Evolutionary conservation across 306 rosid genomes (phyloP), one percentile per base, ranked within the genome.

Genomic region (Lathyrus oleraceus): DNA sequence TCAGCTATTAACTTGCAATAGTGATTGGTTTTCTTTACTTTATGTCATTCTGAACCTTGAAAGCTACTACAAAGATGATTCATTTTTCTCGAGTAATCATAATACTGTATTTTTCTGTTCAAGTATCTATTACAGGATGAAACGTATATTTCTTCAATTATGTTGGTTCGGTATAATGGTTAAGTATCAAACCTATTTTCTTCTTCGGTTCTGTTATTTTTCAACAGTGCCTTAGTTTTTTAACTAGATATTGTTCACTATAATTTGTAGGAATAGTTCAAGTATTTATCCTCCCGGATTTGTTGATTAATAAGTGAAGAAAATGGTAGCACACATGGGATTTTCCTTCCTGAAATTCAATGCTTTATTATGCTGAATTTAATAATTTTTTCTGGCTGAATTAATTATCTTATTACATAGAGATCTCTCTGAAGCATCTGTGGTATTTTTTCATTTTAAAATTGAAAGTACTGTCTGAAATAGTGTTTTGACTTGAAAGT

Each of bases 181-280:
- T n/a, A 67, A 67, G 16, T 35, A 45, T 17, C 8, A 7, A 48
- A 16, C 14, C 36, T 60, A 8, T 25, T 12, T 57, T 57, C 4
- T 8, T 64, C 10, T 13, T 42, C 8, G 10, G 72, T 39, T 8
- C 11, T 28, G 8, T 19, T 19, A 19, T 51, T 51, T 51, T 47
- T 47, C 8, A 6, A 47, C 10, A 15, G 53, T 6, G 21, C 21
- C 52, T 47, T 35, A 67, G 10, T 21, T 17, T 61, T 36, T 40
- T 8, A 8, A 70, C 44, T 57, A 16, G 67, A 57, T n/a, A 47
- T 47, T 72, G 69, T 45, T 59, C n/a, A 30, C 14, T 70, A 43
- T 14, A 23, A 21, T 13, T 56, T 25, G 19, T 70, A 58, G 30
- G 44, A 70, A 28, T 25, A 5, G 58, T 58, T 27, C 45, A 58